These are phyloP conservation scores for Epithemia pelagica DNA, from an alignment of 108 stramenopile genomes.

Conservation along the genomic window DNA sequence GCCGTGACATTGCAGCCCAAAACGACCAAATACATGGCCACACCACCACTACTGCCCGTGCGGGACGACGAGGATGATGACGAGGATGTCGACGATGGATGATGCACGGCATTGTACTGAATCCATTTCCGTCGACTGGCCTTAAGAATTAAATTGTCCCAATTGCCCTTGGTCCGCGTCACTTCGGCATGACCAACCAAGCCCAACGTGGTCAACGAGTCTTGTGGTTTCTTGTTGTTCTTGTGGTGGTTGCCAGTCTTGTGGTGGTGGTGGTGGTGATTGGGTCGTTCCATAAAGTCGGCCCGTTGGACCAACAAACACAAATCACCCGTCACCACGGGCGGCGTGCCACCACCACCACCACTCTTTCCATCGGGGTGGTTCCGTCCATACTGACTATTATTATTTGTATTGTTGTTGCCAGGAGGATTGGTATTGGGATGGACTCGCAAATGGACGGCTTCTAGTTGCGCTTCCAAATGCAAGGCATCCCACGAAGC, in stretches of 20 bases:
- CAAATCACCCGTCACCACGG: background rate
- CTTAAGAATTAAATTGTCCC: constrained; percentile 44
- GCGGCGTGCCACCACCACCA: constrained; percentile 5
- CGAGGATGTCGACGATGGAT: too few relatives aligned
- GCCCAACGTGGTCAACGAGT: constrained; percentile 21
- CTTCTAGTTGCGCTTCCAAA: background rate
- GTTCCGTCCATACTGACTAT: too few relatives aligned
- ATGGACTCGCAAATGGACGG: background rate
- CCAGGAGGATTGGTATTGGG: too few relatives aligned
- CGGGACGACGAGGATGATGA: background rate
- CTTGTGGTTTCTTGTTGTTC: too few relatives aligned
- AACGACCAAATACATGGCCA: constrained; percentile 52
- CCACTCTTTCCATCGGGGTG: background rate
- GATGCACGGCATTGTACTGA: constrained; percentile 23
- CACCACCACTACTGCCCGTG: background rate
- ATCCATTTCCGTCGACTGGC: constrained; percentile 66
- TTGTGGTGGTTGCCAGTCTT: too few relatives aligned
- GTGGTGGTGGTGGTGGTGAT: too few relatives aligned
- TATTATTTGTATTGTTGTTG: too few relatives aligned
- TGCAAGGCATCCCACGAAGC: background rate
- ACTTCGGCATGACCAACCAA: constrained; percentile 64
- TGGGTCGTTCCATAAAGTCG: background rate
- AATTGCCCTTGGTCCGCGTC: constrained; percentile 34
- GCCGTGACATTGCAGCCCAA: constrained; percentile 73
- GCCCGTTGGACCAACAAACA: background rate